A percentile compares a stretch with the other conserved stretches of the same genome.
phyloP scores from a whole-genome alignment of 2,329 filamentous ascomycete genomes.

The Sporothrix inflata region DNA sequence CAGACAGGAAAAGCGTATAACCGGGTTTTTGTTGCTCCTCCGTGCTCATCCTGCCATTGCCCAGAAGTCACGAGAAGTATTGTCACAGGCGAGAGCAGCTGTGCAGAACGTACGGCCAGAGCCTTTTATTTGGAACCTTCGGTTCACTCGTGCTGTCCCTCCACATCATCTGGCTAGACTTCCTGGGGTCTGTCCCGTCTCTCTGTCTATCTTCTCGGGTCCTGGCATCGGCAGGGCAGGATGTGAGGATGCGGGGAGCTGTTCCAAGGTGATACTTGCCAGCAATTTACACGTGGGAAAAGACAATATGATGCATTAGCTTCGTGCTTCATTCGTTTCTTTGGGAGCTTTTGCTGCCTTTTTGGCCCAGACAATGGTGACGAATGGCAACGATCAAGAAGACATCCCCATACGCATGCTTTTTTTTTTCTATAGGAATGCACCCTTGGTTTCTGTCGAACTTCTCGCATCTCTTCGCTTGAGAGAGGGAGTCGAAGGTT shows the following conservation, averaged over 20 bases:
- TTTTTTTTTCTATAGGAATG: background rate
- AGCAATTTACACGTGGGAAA: background rate
- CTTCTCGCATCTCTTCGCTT: background rate
- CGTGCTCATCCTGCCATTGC: background rate
- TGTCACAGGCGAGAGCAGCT: background rate
- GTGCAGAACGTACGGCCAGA: background rate
- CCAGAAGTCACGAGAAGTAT: background rate
- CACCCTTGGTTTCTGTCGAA: background rate
- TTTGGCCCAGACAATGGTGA: background rate
- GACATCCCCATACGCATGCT: background rate
- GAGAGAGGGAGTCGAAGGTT: background rate
- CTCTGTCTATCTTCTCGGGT: background rate
- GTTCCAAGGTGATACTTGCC: background rate
- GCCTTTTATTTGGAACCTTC: background rate
- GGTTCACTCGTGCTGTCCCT: background rate
- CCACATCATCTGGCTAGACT: background rate
- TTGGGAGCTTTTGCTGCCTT: background rate
- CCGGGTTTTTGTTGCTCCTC: background rate
- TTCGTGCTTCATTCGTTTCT: too few relatives aligned
- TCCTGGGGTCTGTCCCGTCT: background rate
- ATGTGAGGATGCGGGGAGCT: background rate
- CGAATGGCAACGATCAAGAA: background rate
- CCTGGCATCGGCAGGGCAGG: slow-evolving; percentile 8
- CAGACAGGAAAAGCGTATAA: background rate
- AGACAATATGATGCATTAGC: background rate